Base-by-base conservation (phyloP, 345 rosid species). In the Pugionium cornutum region DNA sequence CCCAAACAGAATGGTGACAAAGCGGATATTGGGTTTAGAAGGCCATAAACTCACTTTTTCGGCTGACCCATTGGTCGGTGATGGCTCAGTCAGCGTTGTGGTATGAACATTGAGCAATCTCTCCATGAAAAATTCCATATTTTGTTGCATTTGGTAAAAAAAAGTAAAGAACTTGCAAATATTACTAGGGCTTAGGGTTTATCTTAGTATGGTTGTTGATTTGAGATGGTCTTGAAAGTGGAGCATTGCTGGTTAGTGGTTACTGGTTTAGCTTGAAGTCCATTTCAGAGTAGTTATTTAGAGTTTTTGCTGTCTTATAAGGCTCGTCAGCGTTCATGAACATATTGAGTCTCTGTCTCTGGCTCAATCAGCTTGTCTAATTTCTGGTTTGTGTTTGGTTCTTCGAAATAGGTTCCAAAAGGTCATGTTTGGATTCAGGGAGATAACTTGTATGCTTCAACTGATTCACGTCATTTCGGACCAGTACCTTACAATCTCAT, bases 371-470 rank as follows among this genome's bases (percentile, higher is more conserved):
- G 35, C 47, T 53, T 42, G 30, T 40, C 40, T 57, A 46, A 72
- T 34, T 31, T 41, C 18, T 18, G 34, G 61, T 43, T 43, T 58
- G 34, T 53, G 72, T 11, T 51, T 52, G 1, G 4, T 28, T 35
- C 10, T 51, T 43, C 0, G 25, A 60, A 35, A 37, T 68, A 89
- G 96, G 84, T 87, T 25, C 95, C 97, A 18, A 82, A 81, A 77
- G 98, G 95, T 31, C 95, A 91, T 73, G 83, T 89, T 58, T 91
- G 96, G 96, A 82, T 91, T 66, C 95, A 91, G 65, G 96, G 98
- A 34, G 98, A 91, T 77, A 91, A 89, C 66, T 31, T 82, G 58
- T 84, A 86, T 74, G 85, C 81, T 62, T 91, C 96, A 2, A 76
- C 55, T 5, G 96, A 88, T 85, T 91, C 94, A 6, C 78, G 90